Evolutionary conservation across 257 asterid genomes (phyloP).

Genomic region (Cinchona pubescens): DNA sequence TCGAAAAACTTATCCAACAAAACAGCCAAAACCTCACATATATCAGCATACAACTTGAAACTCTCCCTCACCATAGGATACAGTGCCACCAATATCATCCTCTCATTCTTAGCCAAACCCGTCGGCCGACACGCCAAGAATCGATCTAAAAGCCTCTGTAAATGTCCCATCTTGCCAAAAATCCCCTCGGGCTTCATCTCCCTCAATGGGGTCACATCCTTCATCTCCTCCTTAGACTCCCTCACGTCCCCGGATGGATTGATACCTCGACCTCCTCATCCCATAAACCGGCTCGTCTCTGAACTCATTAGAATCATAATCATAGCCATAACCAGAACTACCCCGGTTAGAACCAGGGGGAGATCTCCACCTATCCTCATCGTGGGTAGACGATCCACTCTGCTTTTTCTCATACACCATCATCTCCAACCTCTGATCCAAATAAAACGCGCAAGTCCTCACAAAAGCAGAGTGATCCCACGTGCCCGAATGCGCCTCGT

Average conservation of each 20-base stretch:
- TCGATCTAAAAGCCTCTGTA: slow-evolving; percentile 72
- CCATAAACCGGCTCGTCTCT: slow-evolving; percentile 49
- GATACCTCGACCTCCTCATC: slow-evolving; percentile 63
- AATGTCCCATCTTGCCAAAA: slow-evolving; percentile 69
- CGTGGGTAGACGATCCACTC: slow-evolving; percentile 36
- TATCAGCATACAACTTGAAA: slow-evolving; percentile 70
- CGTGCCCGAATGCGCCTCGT: slow-evolving; percentile 72
- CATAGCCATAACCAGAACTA: slow-evolving; percentile 27
- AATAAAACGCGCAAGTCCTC: slow-evolving; percentile 54
- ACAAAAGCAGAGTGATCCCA: slow-evolving; percentile 84
- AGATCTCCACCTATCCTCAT: slow-evolving; percentile 46
- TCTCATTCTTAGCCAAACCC: slow-evolving; percentile 66
- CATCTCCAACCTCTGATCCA: slow-evolving; percentile 75
- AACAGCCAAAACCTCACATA: slow-evolving; percentile 71
- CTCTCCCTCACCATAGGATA: slow-evolving; percentile 61
- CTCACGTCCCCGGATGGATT: slow-evolving; percentile 64
- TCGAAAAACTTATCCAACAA: slow-evolving; percentile 71
- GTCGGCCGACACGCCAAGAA: slow-evolving; percentile 65
- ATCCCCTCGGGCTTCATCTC: slow-evolving; percentile 66
- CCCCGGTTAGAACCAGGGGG: slow-evolving; percentile 54
- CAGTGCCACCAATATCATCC: slow-evolving; percentile 71
- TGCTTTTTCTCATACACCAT: slow-evolving; percentile 51
- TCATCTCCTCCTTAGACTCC: slow-evolving; percentile 46
- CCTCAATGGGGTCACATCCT: slow-evolving; percentile 61
- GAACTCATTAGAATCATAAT: slow-evolving; percentile 48